Conservation (phyloP, 441 rosid species). For the Breynia disticha region DNA sequence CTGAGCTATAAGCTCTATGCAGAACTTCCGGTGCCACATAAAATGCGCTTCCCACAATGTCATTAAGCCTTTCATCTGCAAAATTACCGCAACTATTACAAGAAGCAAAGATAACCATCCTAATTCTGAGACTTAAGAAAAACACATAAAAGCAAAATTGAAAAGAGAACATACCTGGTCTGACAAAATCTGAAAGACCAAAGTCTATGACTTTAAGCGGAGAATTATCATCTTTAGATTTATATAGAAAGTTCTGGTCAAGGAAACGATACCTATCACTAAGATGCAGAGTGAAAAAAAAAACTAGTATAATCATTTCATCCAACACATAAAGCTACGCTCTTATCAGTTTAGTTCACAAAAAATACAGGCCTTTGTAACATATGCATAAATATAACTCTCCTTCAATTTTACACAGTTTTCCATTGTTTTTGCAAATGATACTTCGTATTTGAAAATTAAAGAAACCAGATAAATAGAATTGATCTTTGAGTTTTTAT, state of each 20-base stretch:
- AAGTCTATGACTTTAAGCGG: constrained; percentile 83
- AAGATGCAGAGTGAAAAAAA: not conserved
- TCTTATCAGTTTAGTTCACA: too few species aligned
- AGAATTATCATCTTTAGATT: constrained; percentile 72
- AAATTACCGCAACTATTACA: not conserved
- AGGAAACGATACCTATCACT: constrained; percentile 12
- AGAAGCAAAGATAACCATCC: not conserved
- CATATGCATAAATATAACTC: too few species aligned
- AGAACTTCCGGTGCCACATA: constrained; percentile 98
- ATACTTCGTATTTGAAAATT: too few species aligned
- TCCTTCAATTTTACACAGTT: too few species aligned
- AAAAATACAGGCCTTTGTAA: too few species aligned
- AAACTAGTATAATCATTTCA: not conserved
- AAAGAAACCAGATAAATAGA: too few species aligned
- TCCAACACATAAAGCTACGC: too few species aligned
- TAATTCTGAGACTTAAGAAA: not conserved
- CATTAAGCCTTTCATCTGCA: constrained; percentile 90
- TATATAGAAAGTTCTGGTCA: constrained; percentile 81
- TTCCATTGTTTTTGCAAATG: too few species aligned
- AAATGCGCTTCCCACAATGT: constrained; percentile 96
- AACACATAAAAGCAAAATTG: not conserved
- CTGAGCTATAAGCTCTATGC: constrained; percentile 78
- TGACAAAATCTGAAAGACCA: constrained; percentile 85
- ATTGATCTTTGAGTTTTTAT: too few species aligned
- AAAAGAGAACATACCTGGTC: constrained; percentile 60